Evolutionary conservation across 495 filamentous ascomycete species (phyloP), one percentile per base, ranked within the genome.

Genomic region (Penicillium bovifimosum): DNA sequence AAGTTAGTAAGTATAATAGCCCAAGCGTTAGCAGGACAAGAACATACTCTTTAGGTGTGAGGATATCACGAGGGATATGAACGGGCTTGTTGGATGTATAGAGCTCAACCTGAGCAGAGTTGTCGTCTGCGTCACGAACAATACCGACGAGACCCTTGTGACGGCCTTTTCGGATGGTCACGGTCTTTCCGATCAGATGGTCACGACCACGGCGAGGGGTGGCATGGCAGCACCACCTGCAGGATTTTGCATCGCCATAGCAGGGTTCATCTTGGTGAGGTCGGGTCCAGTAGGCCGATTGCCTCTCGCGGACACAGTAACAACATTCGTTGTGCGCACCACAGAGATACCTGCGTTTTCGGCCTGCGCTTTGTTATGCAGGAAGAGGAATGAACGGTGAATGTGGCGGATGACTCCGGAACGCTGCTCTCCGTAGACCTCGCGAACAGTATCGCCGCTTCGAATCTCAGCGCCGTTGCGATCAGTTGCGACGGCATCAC

Each of bases 101-200:
- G 24, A 99, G 75, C 68, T 97, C 95, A 32, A 99, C 86, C 17
- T 90, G 85, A 27, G 88, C 92, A 54, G 86, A 82, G 0, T 77
- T 79, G 52, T 95, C 90, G 0, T 87, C 91, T 0, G 95, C 83
- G 63, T 97, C 90, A 61, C 95, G 95, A 57, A 99, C 88, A 50
- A 96, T 95, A 56, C 95, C 95, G 41, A 99, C 77, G 11, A 96
- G 75, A 44, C 92, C 93, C 71, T 99, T 99, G 70, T 90, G 88
- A 1, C 83, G 82, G 9, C 95, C 95, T 60, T 81, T 86, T 41
- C 83, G 75, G 53, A 97, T 84, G 27, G 80, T 87, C 32, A 97
- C 90, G 1, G 91, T 97, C 71, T 97, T 90, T 16, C 90, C 90
- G 52, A 96, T 81, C 41, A 91, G 70, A n/a, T 83, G 81, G 66